Evolutionary conservation across 2,329 filamentous ascomycete genomes (phyloP), one percentile per base, ranked within the genome.

Genomic region (Berkeleyomyces rouxiae): DNA sequence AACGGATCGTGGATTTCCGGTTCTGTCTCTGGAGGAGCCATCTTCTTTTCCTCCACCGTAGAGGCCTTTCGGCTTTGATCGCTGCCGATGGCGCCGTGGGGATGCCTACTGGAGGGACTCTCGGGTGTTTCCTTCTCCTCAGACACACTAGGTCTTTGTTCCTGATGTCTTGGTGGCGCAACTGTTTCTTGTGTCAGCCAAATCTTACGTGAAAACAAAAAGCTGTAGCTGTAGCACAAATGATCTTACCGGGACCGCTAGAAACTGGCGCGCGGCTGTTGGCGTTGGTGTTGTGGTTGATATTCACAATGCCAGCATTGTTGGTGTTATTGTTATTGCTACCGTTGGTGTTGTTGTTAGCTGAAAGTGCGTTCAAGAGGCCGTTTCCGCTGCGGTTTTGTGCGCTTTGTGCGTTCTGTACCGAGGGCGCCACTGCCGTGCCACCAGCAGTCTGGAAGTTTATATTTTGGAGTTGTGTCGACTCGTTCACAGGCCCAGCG

Each of bases 291-390:
- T n/a, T 39, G 11, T 49, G 5, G n/a, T n/a, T 33, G 23, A 23
- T 23, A 23, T 23, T 23, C 23, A 23, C 23, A 23, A 23, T 53
- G 7, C 2, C 23, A 36, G 11, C 16, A 23, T 4, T 53, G 33
- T 37, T 59, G 43, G 7, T 43, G 31, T 11, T 39, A 46, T 43
- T 55, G n/a, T 43, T 33, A 11, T 11, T 59, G 40, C 23, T 31
- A n/a, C 57, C 57, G 23, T 13, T 47, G 13, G 42, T 62, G 37
- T 53, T 61, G 63, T 73, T 78, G 66, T 79, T 84, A 4, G 81
- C 81, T 51, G 82, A 83, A n/a, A 86, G 72, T 3, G 82, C 83
- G 68, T 83, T 85, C 55, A 86, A 72, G 46, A 86, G 74, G 7
- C 82, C 82, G 68, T 86, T 86, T 10, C 79, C 82, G 23, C 71